Conservation (phyloP, 2,329 filamentous ascomycete genomes). For the Celoporthe dispersa region DNA sequence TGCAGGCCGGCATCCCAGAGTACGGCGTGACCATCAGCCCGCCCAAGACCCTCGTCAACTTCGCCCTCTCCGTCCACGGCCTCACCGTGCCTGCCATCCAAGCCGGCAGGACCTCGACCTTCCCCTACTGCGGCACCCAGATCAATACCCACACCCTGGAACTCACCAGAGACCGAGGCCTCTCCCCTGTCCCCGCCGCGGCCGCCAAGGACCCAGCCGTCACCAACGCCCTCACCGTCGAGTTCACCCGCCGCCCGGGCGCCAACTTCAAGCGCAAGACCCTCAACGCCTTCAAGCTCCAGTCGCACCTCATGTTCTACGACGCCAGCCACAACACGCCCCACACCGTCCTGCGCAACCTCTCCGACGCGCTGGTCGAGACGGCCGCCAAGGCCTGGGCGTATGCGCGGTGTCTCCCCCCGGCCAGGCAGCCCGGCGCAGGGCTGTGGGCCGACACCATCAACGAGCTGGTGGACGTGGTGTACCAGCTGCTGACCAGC, state of each 20-base stretch:
- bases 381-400: slow-evolving; percentile 76
- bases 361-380: slow-evolving; percentile 76
- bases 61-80: slow-evolving; percentile 65
- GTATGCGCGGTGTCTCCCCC: slow-evolving; percentile 63
- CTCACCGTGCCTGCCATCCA: slow-evolving; percentile 53
- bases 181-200: slow-evolving; percentile 37
- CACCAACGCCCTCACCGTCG: slow-evolving; percentile 77
- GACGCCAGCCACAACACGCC: slow-evolving; percentile 78
- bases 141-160: slow-evolving; percentile 78
- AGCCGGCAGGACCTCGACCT: slow-evolving; percentile 46
- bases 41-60: slow-evolving; percentile 84
- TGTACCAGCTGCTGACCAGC: slow-evolving; percentile 66
- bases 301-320: slow-evolving; percentile 82
- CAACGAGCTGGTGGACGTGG: slow-evolving; percentile 66
- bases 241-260: slow-evolving; percentile 73
- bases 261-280: slow-evolving; percentile 81
- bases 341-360: slow-evolving; percentile 70
- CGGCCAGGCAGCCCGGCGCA: slow-evolving; percentile 57
- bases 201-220: slow-evolving; percentile 48
- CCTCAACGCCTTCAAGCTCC: slow-evolving; percentile 78
- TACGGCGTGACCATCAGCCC: slow-evolving; percentile 82
- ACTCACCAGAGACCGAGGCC: slow-evolving; percentile 69
- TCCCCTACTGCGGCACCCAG: slow-evolving; percentile 86
- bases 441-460: slow-evolving; percentile 65
- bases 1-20: slow-evolving; percentile 77